phyloP scores from a whole-genome alignment of 768 basidiomycete species.

The Rubroboletus pulcherrimus region DNA sequence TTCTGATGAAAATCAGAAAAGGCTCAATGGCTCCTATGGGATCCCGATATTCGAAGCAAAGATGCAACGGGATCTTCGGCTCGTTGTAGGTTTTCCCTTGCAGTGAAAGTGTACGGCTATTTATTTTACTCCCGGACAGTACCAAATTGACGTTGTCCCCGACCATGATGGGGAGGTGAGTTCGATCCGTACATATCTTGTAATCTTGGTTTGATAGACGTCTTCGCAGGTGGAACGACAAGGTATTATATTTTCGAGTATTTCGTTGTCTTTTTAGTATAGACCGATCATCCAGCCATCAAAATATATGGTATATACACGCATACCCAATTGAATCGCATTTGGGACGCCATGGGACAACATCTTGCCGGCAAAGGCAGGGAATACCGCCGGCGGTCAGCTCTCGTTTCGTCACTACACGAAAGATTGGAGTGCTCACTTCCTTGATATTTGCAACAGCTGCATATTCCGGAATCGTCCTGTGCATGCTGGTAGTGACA shows the following conservation, averaged over 20 bases:
- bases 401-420: background rate
- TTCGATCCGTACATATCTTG: background rate
- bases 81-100: constrained; percentile 40
- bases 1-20: constrained; percentile 65
- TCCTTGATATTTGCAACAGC: constrained; percentile 24
- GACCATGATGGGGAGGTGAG: constrained; percentile 35
- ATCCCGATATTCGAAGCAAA: constrained; percentile 69
- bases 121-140: constrained; percentile 31
- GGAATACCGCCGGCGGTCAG: constrained; percentile 52
- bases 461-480: constrained; percentile 43
- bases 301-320: constrained; percentile 50
- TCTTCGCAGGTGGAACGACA: constrained; percentile 36
- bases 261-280: background rate
- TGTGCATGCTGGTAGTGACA: constrained; percentile 34
- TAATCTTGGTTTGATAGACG: background rate
- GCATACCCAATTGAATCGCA: constrained; percentile 42
- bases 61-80: constrained; percentile 49
- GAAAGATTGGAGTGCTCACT: background rate
- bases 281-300: constrained; percentile 32
- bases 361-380: constrained; percentile 43
- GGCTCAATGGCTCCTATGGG: constrained; percentile 43
- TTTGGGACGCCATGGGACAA: constrained; percentile 45
- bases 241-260: constrained; percentile 25
- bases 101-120: background rate
- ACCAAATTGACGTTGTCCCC: constrained; percentile 46